phyloP scores from a whole-genome alignment of 805 yeast species.

The Candida germanica region DNA sequence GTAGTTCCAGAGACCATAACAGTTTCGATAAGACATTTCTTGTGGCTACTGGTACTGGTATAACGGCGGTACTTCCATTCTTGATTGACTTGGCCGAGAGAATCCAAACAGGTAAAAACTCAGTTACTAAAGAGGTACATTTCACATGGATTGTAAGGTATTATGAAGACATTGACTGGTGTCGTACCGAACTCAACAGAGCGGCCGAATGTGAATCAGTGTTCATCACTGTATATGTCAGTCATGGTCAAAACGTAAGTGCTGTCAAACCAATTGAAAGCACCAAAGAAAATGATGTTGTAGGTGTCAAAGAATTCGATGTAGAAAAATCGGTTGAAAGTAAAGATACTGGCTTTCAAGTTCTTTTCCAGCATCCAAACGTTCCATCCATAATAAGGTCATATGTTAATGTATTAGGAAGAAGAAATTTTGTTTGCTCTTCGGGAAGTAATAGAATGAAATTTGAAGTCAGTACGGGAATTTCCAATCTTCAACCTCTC shows the following conservation, averaged over 20 bases:
- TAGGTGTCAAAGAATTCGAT: background rate
- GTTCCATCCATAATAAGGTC: constrained; percentile 1
- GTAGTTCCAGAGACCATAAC: constrained; percentile 42
- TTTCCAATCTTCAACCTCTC: constrained; percentile 38
- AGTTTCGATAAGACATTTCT: constrained; percentile 44
- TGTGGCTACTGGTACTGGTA: constrained; percentile 51
- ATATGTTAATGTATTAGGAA: constrained; percentile 5
- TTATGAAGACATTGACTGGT: constrained; percentile 37
- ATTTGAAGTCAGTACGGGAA: constrained; percentile 34
- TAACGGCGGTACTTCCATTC: constrained; percentile 49
- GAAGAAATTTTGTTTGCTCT: constrained; percentile 40
- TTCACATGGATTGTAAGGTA: constrained; percentile 46
- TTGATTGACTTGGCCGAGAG: constrained; percentile 23
- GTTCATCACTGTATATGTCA: constrained; percentile 24
- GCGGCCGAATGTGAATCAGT: constrained; percentile 21
- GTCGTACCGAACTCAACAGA: constrained; percentile 31
- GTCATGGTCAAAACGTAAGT: constrained; percentile 3
- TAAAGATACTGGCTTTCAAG: constrained; percentile 6
- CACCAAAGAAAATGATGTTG: background rate
- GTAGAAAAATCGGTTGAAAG: background rate
- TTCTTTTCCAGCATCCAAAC: constrained; percentile 10
- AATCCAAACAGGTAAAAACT: constrained; percentile 11
- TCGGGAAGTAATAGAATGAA: constrained; percentile 47
- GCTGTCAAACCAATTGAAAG: background rate
- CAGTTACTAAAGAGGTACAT: constrained; percentile 24